Base-by-base conservation (phyloP, 2,329 filamentous ascomycete species). In the Plectosphaerella sp. region DNA sequence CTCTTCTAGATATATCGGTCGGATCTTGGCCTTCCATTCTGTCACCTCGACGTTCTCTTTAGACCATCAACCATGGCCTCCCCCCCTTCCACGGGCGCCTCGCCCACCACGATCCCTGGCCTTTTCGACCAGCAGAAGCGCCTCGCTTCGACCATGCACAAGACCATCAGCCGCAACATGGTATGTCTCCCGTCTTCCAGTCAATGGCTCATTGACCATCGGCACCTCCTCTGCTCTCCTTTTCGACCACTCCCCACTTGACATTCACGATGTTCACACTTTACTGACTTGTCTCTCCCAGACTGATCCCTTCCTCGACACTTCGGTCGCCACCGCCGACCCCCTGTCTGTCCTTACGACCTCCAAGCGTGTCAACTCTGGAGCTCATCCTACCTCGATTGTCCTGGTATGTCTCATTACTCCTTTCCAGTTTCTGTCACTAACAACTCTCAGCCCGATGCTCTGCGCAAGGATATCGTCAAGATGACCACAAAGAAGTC, bases 11-110 rank as follows among this genome's bases (percentile, higher is more conserved):
- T 33, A 33, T 33, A 33, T 33, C 28, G 28, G 28, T 33, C 28
- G 28, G 39, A 43, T 43, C 14, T 48, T 49, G 24, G 37, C 24
- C 18, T 49, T 54, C 37, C 52, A 48, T 54, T 48, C 47, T 52
- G 54, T 24, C 47, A 22, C 16, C 16, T 45, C 47, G 46, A 11
- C 47, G 49, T 43, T 43, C 46, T 45, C 25, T 47, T 35, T 36
- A 25, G 42, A 20, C 15, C 36, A 45, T 41, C 42, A 47, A 28
- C 28, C 33, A 57, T 56, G 54, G 54, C 55, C 50, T 37, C 55
- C 18, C 41, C 55, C 47, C 47, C 54, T 45, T 47, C 45, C 6
- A 22, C 55, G 11, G 52, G 36, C 36, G 22, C 9, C 25, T 52
- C 47, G 12, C 51, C 53, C 41, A 50, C 53, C 33, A 20, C 41